Evolutionary conservation across 306 rosid species (phyloP), one percentile per base, ranked within the genome.

Genomic region (Trifolium pratense): DNA sequence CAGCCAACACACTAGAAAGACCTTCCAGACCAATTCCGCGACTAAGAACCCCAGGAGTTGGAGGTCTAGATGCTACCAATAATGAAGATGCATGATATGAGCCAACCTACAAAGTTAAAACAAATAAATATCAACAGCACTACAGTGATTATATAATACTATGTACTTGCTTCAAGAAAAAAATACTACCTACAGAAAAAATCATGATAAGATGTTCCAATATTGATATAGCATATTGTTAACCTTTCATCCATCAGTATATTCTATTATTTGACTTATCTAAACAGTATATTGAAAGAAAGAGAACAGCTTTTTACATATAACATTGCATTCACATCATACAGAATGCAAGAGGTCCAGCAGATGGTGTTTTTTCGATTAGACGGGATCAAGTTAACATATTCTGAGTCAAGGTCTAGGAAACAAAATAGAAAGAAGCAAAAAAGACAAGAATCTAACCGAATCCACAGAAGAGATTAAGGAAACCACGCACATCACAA

Each of bases 11-110:
- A 77, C 99, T 86, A 46, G 89, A 68, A 82, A 95, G 89, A 69
- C 99, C 97, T 86, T 95, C 99, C 80, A 95, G 78, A 74, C 99
- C 99, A 73, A 95, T 91, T 61, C 97, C 99, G 81, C 99, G 83
- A 75, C 99, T 91, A 66, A 95, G 86, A 80, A 95, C 88, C 11
- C 99, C 99, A 14, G 90, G 92, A 57, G 99, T 88, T 73, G 99
- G 99, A 80, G 99, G 99, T 75, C 97, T 84, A 71, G 97, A 91
- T 80, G 99, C 97, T 67, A 91, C 99, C 89, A 95, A 87, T 70
- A 95, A 79, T 39, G 99, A 95, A 53, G 99, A 80, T 48, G 99
- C 99, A 71, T 91, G 99, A 79, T 95, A 95, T 16, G 99, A 95
- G 42, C 99, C 97, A 84, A 90, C 89, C 99, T 93, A 77, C 75